These are phyloP conservation scores for Tetracladium maxilliforme DNA, from an alignment of 2,329 filamentous ascomycete genomes.

Conservation along the genomic window DNA sequence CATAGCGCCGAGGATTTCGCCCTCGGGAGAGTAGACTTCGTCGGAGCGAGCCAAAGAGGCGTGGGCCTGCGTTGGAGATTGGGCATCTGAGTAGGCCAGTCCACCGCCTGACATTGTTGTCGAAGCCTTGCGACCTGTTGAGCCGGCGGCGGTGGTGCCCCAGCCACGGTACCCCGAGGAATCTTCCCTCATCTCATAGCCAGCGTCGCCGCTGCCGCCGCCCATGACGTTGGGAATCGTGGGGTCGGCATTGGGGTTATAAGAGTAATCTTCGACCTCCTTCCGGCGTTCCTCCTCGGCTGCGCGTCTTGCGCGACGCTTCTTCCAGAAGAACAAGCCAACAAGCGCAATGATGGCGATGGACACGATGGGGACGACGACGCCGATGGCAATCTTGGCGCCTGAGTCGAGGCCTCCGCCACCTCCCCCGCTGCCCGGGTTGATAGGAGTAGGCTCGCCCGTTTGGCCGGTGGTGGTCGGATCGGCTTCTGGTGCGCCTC, in stretches of 20 bases:
- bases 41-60: conserved; percentile 55
- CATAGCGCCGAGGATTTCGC: conserved; percentile 72
- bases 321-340: conserved; percentile 76
- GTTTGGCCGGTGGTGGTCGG: no score
- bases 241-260: conserved; percentile 94
- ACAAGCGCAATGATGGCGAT: conserved; percentile 68
- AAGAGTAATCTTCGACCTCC: conserved; percentile 94
- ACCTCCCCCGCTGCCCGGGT: conserved; percentile 8
- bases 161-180: conserved; percentile 81
- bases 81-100: conserved; percentile 57
- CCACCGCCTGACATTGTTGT: conserved; percentile 77
- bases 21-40: conserved; percentile 44
- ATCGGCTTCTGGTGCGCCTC: no score
- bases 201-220: conserved; percentile 28
- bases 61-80: conserved; percentile 50
- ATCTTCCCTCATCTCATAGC: conserved; percentile 68
- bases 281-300: conserved; percentile 82
- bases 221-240: conserved; percentile 44
- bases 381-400: conserved; percentile 77
- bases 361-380: conserved; percentile 82
- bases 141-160: conserved; percentile 60
- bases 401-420: conserved; percentile 37
- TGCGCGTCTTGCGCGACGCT: conserved; percentile 70
- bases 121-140: conserved; percentile 68
- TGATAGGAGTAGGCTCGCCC: conserved; percentile 10